Evolutionary conservation across 2,329 filamentous ascomycete species (phyloP).

Genomic region (Sphaerulina populicola): DNA sequence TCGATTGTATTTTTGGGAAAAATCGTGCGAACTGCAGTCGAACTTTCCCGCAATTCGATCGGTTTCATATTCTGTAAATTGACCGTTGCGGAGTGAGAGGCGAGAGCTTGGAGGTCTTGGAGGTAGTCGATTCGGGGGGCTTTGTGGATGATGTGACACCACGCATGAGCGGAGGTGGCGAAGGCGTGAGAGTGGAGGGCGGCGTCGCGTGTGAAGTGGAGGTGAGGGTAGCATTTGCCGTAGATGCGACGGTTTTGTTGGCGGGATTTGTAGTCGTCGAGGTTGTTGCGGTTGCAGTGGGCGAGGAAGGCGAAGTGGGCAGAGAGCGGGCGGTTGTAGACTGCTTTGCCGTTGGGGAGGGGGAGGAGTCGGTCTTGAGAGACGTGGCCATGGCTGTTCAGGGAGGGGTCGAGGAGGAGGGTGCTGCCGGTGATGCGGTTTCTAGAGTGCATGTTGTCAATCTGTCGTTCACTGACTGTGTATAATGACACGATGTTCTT

Average conservation of each 20-base stretch:
- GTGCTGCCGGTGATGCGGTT: constrained; percentile 14
- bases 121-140: constrained; percentile 11
- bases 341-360: neutral
- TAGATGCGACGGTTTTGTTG: neutral
- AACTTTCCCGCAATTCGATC: neutral
- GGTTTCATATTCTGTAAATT: constrained; percentile 15
- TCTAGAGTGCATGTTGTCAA: constrained; percentile 24
- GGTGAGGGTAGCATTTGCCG: neutral
- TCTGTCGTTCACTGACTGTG: constrained; percentile 26
- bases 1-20: constrained; percentile 23
- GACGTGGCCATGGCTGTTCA: neutral
- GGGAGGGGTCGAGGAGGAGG: neutral
- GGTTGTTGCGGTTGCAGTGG: neutral
- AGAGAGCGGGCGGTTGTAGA: constrained; percentile 14
- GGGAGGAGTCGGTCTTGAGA: neutral
- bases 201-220: neutral
- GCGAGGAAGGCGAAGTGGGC: constrained; percentile 1
- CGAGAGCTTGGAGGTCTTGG: neutral
- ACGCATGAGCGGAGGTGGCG: constrained; percentile 6
- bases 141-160: constrained; percentile 10
- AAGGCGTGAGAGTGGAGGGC: neutral
- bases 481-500: constrained; percentile 26
- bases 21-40: neutral
- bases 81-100: constrained; percentile 4
- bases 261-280: neutral